These are phyloP conservation scores for Exsudoporus frostii DNA, from an alignment of 768 basidiomycete genomes.

Conservation along the genomic window DNA sequence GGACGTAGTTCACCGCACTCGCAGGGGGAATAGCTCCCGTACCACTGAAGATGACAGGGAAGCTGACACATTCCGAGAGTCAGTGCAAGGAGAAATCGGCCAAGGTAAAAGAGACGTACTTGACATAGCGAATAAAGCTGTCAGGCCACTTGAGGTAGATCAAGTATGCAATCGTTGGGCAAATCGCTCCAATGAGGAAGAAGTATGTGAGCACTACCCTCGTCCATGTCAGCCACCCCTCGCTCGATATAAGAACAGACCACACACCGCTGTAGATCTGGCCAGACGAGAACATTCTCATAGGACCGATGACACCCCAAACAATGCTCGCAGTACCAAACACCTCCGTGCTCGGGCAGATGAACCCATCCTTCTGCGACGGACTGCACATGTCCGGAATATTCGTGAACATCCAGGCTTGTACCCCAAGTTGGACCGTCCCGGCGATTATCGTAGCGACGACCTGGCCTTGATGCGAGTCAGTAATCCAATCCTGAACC, in stretches of 20 bases:
- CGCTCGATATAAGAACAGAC: background rate
- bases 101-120: conserved; percentile 39
- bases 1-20: conserved; percentile 60
- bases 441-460: conserved; percentile 60
- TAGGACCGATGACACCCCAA: conserved; percentile 81
- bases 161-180: conserved; percentile 55
- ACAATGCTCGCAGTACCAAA: conserved; percentile 80
- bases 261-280: conserved; percentile 51
- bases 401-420: conserved; percentile 55
- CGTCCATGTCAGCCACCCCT: background rate
- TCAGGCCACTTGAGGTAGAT: conserved; percentile 60
- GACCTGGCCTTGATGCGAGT: conserved; percentile 42
- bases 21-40: conserved; percentile 64
- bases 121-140: conserved; percentile 57
- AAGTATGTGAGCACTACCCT: conserved; percentile 54
- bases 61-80: conserved; percentile 22
- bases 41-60: conserved; percentile 53
- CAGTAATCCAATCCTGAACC: background rate
- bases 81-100: background rate
- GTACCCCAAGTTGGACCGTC: conserved; percentile 64
- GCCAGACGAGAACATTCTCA: conserved; percentile 63
- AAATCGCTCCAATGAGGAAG: conserved; percentile 72
- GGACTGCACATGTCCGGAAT: conserved; percentile 35
- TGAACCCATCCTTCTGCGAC: conserved; percentile 49
- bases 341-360: conserved; percentile 65